Evolutionary conservation across 305 asterid genomes (phyloP).

Genomic region (Euphrasia arctica): DNA sequence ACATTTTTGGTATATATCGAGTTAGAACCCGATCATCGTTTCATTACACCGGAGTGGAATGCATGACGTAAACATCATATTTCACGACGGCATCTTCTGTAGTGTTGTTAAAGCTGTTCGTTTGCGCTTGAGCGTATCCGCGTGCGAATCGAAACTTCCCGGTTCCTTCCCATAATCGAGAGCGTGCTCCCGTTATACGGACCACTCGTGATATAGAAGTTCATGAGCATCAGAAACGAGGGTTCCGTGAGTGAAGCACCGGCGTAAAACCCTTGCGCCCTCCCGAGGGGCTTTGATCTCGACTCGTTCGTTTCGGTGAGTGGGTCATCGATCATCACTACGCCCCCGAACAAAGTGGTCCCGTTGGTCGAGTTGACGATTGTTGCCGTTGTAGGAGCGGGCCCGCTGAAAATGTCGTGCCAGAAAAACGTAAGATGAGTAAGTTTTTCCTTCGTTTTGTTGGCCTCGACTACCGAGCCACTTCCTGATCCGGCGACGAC

Average conservation of each 20-base stretch:
- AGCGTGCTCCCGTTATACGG: slow-evolving; percentile 43
- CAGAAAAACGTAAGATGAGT: background rate
- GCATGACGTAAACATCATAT: slow-evolving; percentile 35
- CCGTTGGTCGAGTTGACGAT: slow-evolving; percentile 28
- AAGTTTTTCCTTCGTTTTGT: too few species aligned
- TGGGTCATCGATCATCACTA: background rate
- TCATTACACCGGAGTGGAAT: slow-evolving; percentile 19
- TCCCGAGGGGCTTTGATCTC: slow-evolving; percentile 39
- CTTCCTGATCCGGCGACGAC: too few species aligned
- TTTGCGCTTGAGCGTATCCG: slow-evolving; percentile 40
- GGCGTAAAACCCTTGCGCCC: slow-evolving; percentile 47
- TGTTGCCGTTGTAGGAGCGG: slow-evolving; percentile 24
- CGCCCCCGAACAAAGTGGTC: background rate
- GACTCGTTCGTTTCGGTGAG: slow-evolving; percentile 33
- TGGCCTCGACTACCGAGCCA: too few species aligned
- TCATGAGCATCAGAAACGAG: slow-evolving; percentile 35
- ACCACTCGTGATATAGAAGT: slow-evolving; percentile 30
- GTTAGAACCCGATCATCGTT: too few species aligned
- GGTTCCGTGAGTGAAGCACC: slow-evolving; percentile 32
- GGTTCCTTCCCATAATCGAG: slow-evolving; percentile 33
- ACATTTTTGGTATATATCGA: too few species aligned
- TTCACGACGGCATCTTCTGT: slow-evolving; percentile 40
- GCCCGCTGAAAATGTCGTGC: slow-evolving; percentile 33
- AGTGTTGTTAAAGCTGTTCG: slow-evolving; percentile 20
- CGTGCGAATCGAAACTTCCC: slow-evolving; percentile 42